phyloP scores from a whole-genome alignment of 1,139 yeast genomes.

The Hemisphaericaspora xylofermentans region DNA sequence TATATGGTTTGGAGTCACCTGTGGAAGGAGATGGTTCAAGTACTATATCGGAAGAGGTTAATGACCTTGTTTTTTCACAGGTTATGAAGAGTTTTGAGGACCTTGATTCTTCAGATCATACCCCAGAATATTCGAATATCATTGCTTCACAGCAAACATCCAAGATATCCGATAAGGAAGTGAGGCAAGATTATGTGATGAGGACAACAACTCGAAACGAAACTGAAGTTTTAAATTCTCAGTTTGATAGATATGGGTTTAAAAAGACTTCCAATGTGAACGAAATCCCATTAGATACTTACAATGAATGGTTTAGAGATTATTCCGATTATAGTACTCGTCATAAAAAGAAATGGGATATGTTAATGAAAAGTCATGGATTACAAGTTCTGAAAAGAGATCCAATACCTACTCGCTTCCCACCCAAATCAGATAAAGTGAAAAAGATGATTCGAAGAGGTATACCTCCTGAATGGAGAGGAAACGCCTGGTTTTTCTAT shows the following conservation, averaged over 20 bases:
- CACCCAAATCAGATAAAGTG: conserved; percentile 79
- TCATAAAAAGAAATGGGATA: conserved; percentile 75
- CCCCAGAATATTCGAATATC: neutral
- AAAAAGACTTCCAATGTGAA: conserved; percentile 56
- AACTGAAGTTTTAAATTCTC: conserved; percentile 26
- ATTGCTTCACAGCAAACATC: neutral
- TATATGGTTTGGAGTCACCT: conserved; percentile 25
- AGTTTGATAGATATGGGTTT: conserved; percentile 82
- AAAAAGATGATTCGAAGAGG: conserved; percentile 86
- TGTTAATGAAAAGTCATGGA: conserved; percentile 66
- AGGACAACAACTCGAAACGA: conserved; percentile 14
- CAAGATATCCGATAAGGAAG: conserved; percentile 2
- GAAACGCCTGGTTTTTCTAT: conserved; percentile 94
- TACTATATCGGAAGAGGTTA: neutral
- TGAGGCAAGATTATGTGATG: conserved; percentile 15
- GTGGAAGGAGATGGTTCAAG: conserved; percentile 1
- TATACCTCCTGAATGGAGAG: conserved; percentile 96
- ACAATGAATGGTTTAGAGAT: conserved; percentile 70
- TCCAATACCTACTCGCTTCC: conserved; percentile 54
- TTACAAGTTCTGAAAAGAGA: conserved; percentile 37
- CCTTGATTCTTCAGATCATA: conserved; percentile 6
- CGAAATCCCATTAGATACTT: conserved; percentile 50
- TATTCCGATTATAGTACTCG: conserved; percentile 64
- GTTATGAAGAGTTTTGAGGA: conserved; percentile 10
- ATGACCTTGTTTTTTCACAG: conserved; percentile 5